Evolutionary conservation across 2,329 filamentous ascomycete genomes (phyloP).

Genomic region (Talaromyces pinophilus): DNA sequence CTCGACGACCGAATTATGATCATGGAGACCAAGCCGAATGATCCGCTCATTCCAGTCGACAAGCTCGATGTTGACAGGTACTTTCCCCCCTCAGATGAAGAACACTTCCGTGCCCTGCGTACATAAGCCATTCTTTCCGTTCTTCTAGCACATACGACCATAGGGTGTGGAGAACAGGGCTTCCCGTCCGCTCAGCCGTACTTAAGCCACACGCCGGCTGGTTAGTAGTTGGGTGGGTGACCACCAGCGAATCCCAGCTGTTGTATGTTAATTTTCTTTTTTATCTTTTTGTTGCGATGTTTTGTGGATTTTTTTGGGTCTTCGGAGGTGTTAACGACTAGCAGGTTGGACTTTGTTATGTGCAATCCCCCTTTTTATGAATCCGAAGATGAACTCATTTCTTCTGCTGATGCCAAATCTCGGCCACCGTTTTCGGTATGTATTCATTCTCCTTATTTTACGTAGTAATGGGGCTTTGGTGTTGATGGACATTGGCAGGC

Average conservation of each 20-base stretch:
- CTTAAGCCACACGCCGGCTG: conserved; percentile 40
- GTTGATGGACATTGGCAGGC: conserved; percentile 31
- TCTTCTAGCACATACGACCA: conserved; percentile 17
- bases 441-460: neutral
- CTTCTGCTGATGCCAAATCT: conserved; percentile 66
- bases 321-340: neutral
- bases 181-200: conserved; percentile 29
- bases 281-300: neutral
- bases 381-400: conserved; percentile 68
- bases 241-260: conserved; percentile 51
- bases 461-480: too few species aligned
- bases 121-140: conserved; percentile 2
- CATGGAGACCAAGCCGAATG: conserved; percentile 54
- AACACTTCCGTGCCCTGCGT: neutral
- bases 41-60: conserved; percentile 64
- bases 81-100: neutral
- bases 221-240: conserved; percentile 54
- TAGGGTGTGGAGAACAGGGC: conserved; percentile 29
- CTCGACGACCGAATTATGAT: conserved; percentile 66
- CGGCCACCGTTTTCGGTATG: conserved; percentile 69
- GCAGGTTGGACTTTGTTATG: conserved; percentile 74
- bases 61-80: conserved; percentile 32
- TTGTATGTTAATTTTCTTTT: conserved; percentile 42
- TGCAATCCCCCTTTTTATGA: conserved; percentile 93
- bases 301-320: neutral